phyloP scores from a whole-genome alignment of 495 filamentous ascomycete genomes.

The Cryomyces minteri region DNA sequence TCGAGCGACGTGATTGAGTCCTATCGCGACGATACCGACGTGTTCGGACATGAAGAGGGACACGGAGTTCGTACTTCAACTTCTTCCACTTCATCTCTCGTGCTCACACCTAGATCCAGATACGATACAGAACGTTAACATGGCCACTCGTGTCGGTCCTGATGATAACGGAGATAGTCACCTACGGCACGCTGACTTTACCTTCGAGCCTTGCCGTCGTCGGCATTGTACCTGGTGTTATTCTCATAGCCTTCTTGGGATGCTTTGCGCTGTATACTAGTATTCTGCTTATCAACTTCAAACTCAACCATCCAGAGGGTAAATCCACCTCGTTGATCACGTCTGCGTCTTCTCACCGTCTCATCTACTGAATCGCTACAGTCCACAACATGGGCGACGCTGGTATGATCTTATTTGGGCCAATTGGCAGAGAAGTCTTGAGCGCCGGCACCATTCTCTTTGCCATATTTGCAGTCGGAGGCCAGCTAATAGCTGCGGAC shows the following conservation, averaged over 20 bases:
- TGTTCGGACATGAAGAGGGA: too few species aligned
- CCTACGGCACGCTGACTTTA: slow-evolving; percentile 38
- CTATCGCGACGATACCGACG: too few species aligned
- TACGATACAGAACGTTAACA: slow-evolving; percentile 37
- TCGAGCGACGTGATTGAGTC: too few species aligned
- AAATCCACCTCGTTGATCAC: too few species aligned
- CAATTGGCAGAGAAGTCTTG: slow-evolving; percentile 15
- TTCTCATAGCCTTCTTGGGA: slow-evolving; percentile 20
- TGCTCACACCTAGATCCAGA: slow-evolving; percentile 10
- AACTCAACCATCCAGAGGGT: slow-evolving; percentile 21
- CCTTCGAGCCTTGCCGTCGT: slow-evolving; percentile 35
- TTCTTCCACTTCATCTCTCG: too few species aligned
- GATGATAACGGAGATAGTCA: slow-evolving; percentile 46
- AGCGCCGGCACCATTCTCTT: slow-evolving; percentile 17
- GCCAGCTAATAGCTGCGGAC: slow-evolving; percentile 24
- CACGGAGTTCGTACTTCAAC: too few species aligned
- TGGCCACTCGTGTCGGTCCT: slow-evolving; percentile 35
- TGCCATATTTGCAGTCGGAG: slow-evolving; percentile 25
- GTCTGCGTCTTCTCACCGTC: too few species aligned
- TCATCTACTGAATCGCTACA: too few species aligned
- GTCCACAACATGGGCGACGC: slow-evolving; percentile 21
- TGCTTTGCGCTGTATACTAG: slow-evolving; percentile 21
- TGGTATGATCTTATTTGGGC: slow-evolving; percentile 16
- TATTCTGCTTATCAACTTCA: slow-evolving; percentile 25
- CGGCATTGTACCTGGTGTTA: slow-evolving; percentile 34